These are phyloP conservation scores for Dalbergia cultrata DNA, from an alignment of 306 rosid genomes.

Conservation along the genomic window DNA sequence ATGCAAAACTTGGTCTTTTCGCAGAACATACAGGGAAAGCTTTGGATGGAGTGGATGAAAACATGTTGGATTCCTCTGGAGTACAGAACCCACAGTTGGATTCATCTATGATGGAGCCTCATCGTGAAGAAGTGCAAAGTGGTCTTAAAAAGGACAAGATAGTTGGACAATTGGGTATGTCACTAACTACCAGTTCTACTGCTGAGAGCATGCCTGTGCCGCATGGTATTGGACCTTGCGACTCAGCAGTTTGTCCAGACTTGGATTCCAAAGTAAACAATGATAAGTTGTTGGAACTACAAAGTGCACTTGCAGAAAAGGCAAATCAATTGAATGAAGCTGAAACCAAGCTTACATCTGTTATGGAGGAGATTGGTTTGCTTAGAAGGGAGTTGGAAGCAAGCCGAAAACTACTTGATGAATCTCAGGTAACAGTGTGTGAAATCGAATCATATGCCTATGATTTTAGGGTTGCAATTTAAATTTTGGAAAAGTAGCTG, in stretches of 20 bases:
- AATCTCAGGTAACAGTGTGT: conserved; percentile 86
- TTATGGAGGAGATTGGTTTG: conserved; percentile 73
- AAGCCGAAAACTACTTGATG: conserved; percentile 85
- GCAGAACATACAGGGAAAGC: conserved; percentile 64
- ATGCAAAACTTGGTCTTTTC: conserved; percentile 78
- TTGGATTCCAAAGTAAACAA: conserved; percentile 64
- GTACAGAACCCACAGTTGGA: conserved; percentile 76
- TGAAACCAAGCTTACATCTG: conserved; percentile 71
- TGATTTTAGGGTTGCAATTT: conserved; percentile 22
- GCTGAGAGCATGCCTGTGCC: conserved; percentile 92
- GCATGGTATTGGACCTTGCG: conserved; percentile 66
- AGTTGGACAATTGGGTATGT: conserved; percentile 74
- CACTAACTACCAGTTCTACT: conserved; percentile 91
- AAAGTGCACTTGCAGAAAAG: conserved; percentile 73
- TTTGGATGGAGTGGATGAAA: conserved; percentile 84
- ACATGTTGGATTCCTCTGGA: conserved; percentile 93
- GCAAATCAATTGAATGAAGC: conserved; percentile 69
- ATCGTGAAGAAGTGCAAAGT: conserved; percentile 68
- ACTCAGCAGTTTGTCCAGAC: conserved; percentile 56
- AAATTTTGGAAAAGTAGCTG: conserved; percentile 1
- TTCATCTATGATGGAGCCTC: conserved; percentile 89
- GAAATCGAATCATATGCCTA: conserved; percentile 21
- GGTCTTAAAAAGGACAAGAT: conserved; percentile 69
- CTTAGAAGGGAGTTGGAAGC: conserved; percentile 82
- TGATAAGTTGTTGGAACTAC: conserved; percentile 72